Conservation (phyloP, 257 asterid species). For the Agastache rugosa region DNA sequence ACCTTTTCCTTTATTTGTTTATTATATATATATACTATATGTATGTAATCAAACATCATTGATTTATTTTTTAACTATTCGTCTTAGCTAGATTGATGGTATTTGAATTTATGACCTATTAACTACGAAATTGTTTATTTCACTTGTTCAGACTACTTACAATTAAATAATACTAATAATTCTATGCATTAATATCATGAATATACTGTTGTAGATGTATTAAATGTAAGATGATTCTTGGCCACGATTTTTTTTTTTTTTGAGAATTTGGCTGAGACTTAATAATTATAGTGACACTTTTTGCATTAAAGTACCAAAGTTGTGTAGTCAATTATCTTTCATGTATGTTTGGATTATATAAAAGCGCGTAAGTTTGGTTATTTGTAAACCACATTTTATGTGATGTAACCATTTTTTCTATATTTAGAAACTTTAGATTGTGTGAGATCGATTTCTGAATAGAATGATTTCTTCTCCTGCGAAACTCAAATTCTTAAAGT, state of each 20-base stretch:
- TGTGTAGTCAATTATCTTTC: background rate
- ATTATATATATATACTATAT: too few relatives aligned
- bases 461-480: background rate
- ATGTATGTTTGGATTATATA: background rate
- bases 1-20: background rate
- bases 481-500: too few relatives aligned
- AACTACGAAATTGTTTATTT: too few relatives aligned
- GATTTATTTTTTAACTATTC: too few relatives aligned
- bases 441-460: too few relatives aligned
- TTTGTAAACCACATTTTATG: too few relatives aligned
- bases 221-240: conserved; percentile 11
- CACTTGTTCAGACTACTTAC: background rate
- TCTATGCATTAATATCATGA: background rate
- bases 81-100: too few relatives aligned
- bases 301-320: background rate
- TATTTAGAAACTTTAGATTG: background rate
- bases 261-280: background rate
- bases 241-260: background rate
- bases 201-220: background rate
- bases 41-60: too few relatives aligned
- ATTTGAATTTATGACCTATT: too few relatives aligned
- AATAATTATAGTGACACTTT: background rate
- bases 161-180: background rate
- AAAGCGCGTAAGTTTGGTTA: background rate
- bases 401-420: background rate